Evolutionary conservation across 108 stramenopile species (phyloP).

Genomic region (Schizochytrium sp.): DNA sequence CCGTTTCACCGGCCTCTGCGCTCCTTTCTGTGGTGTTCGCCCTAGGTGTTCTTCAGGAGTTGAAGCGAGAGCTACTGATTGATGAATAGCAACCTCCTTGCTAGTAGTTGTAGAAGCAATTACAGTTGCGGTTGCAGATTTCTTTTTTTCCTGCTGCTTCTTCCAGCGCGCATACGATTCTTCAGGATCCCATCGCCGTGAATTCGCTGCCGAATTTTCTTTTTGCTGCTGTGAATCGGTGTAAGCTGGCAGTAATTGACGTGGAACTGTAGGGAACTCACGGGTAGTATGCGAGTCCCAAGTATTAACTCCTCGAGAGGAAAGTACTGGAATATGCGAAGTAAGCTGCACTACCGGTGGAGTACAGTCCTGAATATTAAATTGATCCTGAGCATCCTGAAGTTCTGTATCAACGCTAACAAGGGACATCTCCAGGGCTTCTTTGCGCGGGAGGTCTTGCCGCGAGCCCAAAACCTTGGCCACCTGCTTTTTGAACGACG

Average conservation of each 20-base stretch:
- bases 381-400: neutral
- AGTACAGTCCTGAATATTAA: conserved; percentile 3
- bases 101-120: neutral
- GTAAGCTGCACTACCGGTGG: neutral
- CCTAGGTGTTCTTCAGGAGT: neutral
- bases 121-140: neutral
- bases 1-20: no score
- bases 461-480: conserved; percentile 44
- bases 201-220: neutral
- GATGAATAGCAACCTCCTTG: neutral
- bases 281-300: neutral
- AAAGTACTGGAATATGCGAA: neutral
- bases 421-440: conserved; percentile 14
- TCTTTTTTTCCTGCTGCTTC: conserved; percentile 37
- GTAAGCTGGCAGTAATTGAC: neutral
- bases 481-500: conserved; percentile 40
- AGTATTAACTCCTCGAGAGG: neutral
- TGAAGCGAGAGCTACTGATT: neutral
- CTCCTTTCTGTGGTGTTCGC: no score
- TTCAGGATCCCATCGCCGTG: conserved; percentile 18
- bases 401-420: neutral
- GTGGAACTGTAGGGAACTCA: neutral
- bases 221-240: neutral
- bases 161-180: conserved; percentile 27
- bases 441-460: conserved; percentile 11